phyloP scores from a whole-genome alignment of 1,284 basidiomycete species.

The Moesziomyces globuligerus region DNA sequence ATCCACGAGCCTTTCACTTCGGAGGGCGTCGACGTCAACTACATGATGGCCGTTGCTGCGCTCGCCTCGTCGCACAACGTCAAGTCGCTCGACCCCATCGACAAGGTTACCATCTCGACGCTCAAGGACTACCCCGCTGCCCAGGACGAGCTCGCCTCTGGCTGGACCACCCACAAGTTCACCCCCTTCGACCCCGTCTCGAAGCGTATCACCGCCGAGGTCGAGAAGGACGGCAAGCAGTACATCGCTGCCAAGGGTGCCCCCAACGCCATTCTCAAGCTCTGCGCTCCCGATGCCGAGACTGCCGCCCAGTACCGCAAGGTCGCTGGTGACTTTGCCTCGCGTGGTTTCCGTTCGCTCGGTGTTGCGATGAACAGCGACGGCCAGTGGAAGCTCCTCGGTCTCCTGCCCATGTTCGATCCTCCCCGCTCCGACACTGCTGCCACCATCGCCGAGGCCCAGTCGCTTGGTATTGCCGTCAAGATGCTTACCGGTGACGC shows the following conservation, averaged over 20 bases:
- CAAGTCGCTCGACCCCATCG: conserved; percentile 73
- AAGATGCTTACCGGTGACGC: conserved; percentile 75
- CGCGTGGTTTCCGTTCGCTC: conserved; percentile 72
- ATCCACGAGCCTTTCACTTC: conserved; percentile 72
- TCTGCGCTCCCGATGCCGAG: conserved; percentile 69
- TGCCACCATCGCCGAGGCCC: conserved; percentile 72
- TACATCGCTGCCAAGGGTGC: conserved; percentile 73
- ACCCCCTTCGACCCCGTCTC: conserved; percentile 73
- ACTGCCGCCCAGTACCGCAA: conserved; percentile 70
- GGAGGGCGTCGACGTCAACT: conserved; percentile 70
- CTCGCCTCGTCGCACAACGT: conserved; percentile 73
- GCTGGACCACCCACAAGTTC: conserved; percentile 73
- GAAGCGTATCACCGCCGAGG: conserved; percentile 73
- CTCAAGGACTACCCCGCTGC: conserved; percentile 72
- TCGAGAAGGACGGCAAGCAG: conserved; percentile 71
- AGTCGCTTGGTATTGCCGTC: conserved; percentile 71
- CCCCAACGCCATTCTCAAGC: conserved; percentile 72
- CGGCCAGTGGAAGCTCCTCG: conserved; percentile 71
- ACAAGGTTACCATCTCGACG: conserved; percentile 72
- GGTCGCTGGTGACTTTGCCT: conserved; percentile 70
- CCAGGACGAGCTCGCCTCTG: conserved; percentile 70
- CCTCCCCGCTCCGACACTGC: conserved; percentile 72
- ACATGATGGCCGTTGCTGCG: conserved; percentile 71
- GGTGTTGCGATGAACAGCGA: conserved; percentile 72
- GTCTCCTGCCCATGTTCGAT: conserved; percentile 71